Evolutionary conservation across 306 rosid species (phyloP).

Genomic region (Trifolium repens): DNA sequence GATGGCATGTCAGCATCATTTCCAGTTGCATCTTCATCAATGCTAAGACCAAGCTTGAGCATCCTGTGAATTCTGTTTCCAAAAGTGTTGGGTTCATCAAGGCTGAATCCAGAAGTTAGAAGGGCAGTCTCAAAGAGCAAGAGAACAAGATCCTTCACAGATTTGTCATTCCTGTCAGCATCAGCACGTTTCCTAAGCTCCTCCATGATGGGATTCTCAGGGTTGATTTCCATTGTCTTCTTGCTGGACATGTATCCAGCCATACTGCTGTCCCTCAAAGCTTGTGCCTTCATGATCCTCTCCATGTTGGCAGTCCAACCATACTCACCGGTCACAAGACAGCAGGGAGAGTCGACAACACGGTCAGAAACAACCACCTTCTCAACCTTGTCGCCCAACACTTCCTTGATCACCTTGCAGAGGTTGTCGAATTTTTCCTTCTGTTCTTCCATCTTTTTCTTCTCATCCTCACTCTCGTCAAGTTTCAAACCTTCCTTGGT

Average conservation of each 20-base stretch:
- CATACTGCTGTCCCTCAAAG: constrained; percentile 90
- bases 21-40: constrained; percentile 75
- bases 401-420: constrained; percentile 93
- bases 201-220: constrained; percentile 92
- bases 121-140: constrained; percentile 88
- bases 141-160: constrained; percentile 92
- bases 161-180: constrained; percentile 87
- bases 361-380: constrained; percentile 93
- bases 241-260: constrained; percentile 95
- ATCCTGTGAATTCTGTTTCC: constrained; percentile 97
- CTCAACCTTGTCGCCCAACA: constrained; percentile 90
- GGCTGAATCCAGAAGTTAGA: constrained; percentile 94
- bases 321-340: constrained; percentile 91
- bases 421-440: constrained; percentile 81
- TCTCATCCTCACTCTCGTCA: constrained; percentile 84
- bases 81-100: constrained; percentile 93
- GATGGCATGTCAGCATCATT: constrained; percentile 91
- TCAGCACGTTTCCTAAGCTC: constrained; percentile 91
- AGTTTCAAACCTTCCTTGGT: constrained; percentile 92
- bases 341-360: constrained; percentile 90
- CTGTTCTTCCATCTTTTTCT: constrained; percentile 63
- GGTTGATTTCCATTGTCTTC: constrained; percentile 98
- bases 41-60: constrained; percentile 91
- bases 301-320: constrained; percentile 99
- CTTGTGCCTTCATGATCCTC: constrained; percentile 95